Conservation (phyloP, 2,329 filamentous ascomycete species). For the Clonostachys solani region DNA sequence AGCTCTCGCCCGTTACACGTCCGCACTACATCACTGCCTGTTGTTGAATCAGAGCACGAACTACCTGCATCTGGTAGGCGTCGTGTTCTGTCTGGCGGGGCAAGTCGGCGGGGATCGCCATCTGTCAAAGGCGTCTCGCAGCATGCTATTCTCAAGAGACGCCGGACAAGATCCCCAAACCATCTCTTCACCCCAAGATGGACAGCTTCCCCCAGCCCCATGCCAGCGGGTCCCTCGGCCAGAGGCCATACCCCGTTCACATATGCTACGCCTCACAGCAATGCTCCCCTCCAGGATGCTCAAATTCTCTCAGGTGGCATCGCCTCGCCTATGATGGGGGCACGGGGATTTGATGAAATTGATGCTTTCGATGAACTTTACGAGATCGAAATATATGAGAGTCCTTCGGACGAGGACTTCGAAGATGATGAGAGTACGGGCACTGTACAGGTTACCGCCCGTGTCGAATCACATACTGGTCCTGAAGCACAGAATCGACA, state of each 20-base stretch:
- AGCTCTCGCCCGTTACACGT: constrained; percentile 40
- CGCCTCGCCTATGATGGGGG: constrained; percentile 14
- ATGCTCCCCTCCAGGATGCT: constrained; percentile 42
- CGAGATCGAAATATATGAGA: constrained; percentile 28
- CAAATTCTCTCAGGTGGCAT: constrained; percentile 21
- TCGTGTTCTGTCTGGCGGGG: constrained; percentile 38
- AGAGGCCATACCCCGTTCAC: constrained; percentile 49
- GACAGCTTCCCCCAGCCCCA: constrained; percentile 43
- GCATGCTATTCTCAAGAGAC: constrained; percentile 35
- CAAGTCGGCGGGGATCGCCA: constrained; percentile 24
- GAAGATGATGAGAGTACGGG: constrained; percentile 16
- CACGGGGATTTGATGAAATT: constrained; percentile 28
- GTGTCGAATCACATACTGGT: constrained; percentile 16
- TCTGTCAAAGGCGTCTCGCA: constrained; percentile 14
- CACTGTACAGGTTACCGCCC: constrained; percentile 11
- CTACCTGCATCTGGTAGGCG: constrained; percentile 32
- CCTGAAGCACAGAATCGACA: constrained; percentile 19
- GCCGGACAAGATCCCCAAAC: constrained; percentile 54
- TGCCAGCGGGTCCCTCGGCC: constrained; percentile 25
- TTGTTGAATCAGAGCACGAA: constrained; percentile 24
- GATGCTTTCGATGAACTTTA: constrained; percentile 23
- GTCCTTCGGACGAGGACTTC: constrained; percentile 24
- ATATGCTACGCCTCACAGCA: constrained; percentile 75
- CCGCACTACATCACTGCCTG: constrained; percentile 50
- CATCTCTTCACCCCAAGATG: constrained; percentile 50